Evolutionary conservation across 1,284 basidiomycete species (phyloP).

Genomic region (Cryptococcus maquisensis): DNA sequence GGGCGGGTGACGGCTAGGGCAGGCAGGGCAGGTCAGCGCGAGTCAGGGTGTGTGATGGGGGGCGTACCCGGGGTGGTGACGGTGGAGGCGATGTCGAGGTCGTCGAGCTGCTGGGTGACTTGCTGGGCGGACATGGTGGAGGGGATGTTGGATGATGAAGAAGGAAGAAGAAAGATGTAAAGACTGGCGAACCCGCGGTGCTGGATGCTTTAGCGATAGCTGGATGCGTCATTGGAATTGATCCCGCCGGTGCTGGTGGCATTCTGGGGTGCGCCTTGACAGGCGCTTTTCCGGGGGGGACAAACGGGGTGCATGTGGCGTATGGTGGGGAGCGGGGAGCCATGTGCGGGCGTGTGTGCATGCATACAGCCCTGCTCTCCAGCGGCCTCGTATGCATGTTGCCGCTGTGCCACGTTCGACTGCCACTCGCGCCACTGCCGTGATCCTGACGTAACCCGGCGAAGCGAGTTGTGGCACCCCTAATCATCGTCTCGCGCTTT

Average conservation of each 20-base stretch:
- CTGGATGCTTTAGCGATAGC: neutral
- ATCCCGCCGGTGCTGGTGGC: neutral
- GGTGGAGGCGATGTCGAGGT: slow-evolving; percentile 37
- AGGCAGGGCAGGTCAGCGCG: neutral
- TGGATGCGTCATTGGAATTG: neutral
- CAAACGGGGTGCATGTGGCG: too few species aligned
- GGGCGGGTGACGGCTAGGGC: slow-evolving; percentile 36
- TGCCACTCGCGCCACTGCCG: too few species aligned
- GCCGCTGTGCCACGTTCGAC: too few species aligned
- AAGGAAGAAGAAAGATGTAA: neutral
- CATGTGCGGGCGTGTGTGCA: too few species aligned
- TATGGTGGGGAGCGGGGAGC: too few species aligned
- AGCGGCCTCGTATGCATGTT: too few species aligned
- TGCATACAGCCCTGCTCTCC: too few species aligned
- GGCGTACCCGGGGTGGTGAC: slow-evolving; percentile 40
- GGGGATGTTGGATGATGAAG: neutral
- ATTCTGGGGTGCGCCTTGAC: neutral
- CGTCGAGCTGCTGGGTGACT: slow-evolving; percentile 23
- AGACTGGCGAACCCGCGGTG: neutral
- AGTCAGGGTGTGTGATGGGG: neutral
- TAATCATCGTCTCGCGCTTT: too few species aligned
- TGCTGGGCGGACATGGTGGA: neutral
- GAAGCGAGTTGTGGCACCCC: too few species aligned
- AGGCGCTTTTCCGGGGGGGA: too few species aligned
- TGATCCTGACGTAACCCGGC: too few species aligned